phyloP scores from a whole-genome alignment of 805 yeast genomes.

The Ogataea parapolymorpha region DNA sequence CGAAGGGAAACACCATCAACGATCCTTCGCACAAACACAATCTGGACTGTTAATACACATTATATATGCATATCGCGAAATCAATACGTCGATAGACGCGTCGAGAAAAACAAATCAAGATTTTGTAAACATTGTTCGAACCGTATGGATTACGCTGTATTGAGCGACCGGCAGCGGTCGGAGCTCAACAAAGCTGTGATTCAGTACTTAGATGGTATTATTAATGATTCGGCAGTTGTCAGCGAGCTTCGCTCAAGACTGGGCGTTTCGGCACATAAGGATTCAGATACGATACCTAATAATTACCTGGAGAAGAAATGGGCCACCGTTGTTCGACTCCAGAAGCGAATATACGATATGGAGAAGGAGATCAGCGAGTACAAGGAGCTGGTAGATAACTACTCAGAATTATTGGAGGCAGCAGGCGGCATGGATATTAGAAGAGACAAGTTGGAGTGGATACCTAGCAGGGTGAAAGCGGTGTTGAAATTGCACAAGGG shows the following conservation, averaged over 20 bases:
- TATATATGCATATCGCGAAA: constrained; percentile 7
- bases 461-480: constrained; percentile 49
- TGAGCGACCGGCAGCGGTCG: constrained; percentile 32
- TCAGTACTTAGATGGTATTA: constrained; percentile 29
- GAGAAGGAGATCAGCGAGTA: constrained; percentile 56
- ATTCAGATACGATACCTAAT: constrained; percentile 23
- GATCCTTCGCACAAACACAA: constrained; percentile 53
- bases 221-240: constrained; percentile 4
- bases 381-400: constrained; percentile 40
- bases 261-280: constrained; percentile 2
- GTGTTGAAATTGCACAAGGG: constrained; percentile 55
- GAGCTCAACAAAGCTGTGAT: constrained; percentile 37
- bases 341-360: constrained; percentile 65
- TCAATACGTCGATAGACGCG: constrained; percentile 11
- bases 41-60: constrained; percentile 27
- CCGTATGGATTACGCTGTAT: constrained; percentile 14
- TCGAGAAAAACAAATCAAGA: background rate
- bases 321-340: constrained; percentile 80
- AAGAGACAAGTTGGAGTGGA: constrained; percentile 50
- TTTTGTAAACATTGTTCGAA: constrained; percentile 1
- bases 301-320: constrained; percentile 69
- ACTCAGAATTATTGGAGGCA: constrained; percentile 15
- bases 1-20: constrained; percentile 36
- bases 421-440: constrained; percentile 12
- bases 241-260: constrained; percentile 8